Conservation (phyloP, 805 yeast genomes). For the Teunomyces aglyptinius region DNA sequence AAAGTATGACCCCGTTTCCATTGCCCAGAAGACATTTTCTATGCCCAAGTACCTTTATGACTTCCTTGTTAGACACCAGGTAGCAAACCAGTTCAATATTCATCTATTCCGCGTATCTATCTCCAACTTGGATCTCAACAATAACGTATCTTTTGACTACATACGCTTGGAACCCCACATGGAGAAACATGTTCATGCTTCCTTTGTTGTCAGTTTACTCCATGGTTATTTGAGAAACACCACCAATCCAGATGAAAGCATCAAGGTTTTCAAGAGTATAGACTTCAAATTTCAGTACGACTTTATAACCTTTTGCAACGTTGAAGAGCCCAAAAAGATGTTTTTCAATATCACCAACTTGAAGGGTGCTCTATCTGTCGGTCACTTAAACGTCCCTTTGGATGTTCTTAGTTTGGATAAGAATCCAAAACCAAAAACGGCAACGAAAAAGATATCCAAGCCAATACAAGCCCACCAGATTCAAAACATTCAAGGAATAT, state of each 20-base stretch:
- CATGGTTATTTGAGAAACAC: conserved; percentile 22
- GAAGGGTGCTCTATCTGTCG: conserved; percentile 10
- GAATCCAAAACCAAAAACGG: not conserved
- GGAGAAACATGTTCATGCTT: conserved; percentile 9
- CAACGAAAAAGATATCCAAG: not conserved
- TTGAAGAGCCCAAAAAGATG: conserved; percentile 8
- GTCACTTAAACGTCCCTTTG: conserved; percentile 9
- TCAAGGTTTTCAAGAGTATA: conserved; percentile 22
- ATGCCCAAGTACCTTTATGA: conserved; percentile 21
- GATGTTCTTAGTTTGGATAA: not conserved
- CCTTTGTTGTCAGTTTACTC: conserved; percentile 14
- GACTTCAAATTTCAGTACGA: conserved; percentile 23
- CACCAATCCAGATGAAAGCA: conserved; percentile 10
- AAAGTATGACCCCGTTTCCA: not conserved
- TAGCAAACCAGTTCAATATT: conserved; percentile 25
- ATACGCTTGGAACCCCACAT: conserved; percentile 6
- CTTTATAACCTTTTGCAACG: conserved; percentile 17
- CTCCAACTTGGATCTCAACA: conserved; percentile 1
- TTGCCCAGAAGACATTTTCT: not conserved
- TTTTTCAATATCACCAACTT: conserved; percentile 14
- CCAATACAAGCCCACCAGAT: not conserved
- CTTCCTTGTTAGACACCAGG: conserved; percentile 13
- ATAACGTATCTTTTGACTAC: not conserved
- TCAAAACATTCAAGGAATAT: not conserved
- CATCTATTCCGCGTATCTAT: conserved; percentile 17